These are phyloP conservation scores for Begonia loranthoides DNA, from an alignment of 306 rosid genomes.

Conservation along the genomic window DNA sequence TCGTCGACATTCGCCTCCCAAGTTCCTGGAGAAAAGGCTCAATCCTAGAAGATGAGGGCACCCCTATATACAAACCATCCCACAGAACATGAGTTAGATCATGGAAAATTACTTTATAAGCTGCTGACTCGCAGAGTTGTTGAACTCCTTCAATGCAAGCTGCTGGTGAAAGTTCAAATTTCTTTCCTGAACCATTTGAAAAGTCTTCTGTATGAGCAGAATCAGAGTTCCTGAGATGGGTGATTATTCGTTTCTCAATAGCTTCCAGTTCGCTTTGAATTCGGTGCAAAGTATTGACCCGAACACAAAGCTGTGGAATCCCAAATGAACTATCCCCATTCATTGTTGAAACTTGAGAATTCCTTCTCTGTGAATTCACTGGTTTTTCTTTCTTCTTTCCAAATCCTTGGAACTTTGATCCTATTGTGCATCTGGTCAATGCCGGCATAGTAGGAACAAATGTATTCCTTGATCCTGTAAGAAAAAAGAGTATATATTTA, in stretches of 20 bases:
- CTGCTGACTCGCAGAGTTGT: slow-evolving; percentile 80
- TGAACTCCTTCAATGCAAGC: slow-evolving; percentile 92
- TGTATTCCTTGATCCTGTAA: slow-evolving; percentile 65
- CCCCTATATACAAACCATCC: slow-evolving; percentile 81
- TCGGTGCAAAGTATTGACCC: slow-evolving; percentile 83
- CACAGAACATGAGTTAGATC: slow-evolving; percentile 67
- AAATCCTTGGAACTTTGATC: slow-evolving; percentile 86
- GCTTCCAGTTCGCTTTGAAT: slow-evolving; percentile 72
- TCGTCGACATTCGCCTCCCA: slow-evolving; percentile 46
- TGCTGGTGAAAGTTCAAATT: slow-evolving; percentile 70
- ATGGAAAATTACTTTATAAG: slow-evolving; percentile 68
- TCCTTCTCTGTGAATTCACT: slow-evolving; percentile 66
- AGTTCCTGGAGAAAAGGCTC: slow-evolving; percentile 74
- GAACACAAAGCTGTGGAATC: slow-evolving; percentile 60
- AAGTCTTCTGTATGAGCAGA: slow-evolving; percentile 81
- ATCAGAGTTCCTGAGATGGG: slow-evolving; percentile 82
- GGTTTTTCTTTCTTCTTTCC: slow-evolving; percentile 95
- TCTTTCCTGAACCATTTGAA: slow-evolving; percentile 64
- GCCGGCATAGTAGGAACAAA: slow-evolving; percentile 89
- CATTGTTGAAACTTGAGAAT: slow-evolving; percentile 74
- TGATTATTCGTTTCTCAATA: slow-evolving; percentile 80
- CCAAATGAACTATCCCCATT: slow-evolving; percentile 76
- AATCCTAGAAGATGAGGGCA: slow-evolving; percentile 66
- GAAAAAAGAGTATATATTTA: slow-evolving; percentile 11
- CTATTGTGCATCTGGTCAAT: slow-evolving; percentile 75